Conservation (phyloP, 345 rosid species). For the Barbarea vulgaris region DNA sequence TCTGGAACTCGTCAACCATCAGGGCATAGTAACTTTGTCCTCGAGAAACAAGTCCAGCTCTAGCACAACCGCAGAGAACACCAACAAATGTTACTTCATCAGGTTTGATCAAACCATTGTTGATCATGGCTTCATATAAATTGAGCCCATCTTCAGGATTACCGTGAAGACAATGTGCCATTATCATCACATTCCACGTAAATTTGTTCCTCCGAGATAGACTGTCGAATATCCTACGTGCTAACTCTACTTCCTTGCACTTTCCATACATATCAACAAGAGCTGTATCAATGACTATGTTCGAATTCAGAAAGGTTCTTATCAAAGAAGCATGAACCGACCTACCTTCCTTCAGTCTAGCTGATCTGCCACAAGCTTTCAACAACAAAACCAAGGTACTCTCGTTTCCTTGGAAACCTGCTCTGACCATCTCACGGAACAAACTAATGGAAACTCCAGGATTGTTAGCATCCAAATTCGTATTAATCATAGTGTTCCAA, state of each 20-base stretch:
- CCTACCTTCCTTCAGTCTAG: constrained; percentile 68
- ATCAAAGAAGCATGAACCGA: constrained; percentile 64
- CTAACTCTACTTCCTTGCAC: constrained; percentile 58
- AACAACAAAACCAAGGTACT: constrained; percentile 50
- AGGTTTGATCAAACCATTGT: constrained; percentile 34
- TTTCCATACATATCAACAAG: constrained; percentile 69
- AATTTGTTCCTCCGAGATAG: constrained; percentile 47
- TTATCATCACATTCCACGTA: constrained; percentile 80
- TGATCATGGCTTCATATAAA: constrained; percentile 50
- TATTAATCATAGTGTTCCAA: constrained; percentile 68
- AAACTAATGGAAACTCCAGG: constrained; percentile 61
- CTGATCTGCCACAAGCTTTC: constrained; percentile 65
- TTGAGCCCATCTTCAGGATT: constrained; percentile 58
- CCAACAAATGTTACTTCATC: constrained; percentile 65
- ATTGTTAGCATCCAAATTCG: constrained; percentile 51
- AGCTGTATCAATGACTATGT: constrained; percentile 49
- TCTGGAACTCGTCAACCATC: constrained; percentile 49
- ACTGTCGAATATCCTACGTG: constrained; percentile 53
- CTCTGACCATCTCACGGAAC: constrained; percentile 56
- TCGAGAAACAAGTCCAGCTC: constrained; percentile 49
- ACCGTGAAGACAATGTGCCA: constrained; percentile 80
- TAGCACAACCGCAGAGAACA: constrained; percentile 67
- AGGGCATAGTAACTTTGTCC: constrained; percentile 53
- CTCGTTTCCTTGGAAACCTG: constrained; percentile 47
- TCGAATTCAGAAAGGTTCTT: constrained; percentile 38